Conservation (phyloP, 2,329 filamentous ascomycete species). For the Pseudogymnoascus sp. region DNA sequence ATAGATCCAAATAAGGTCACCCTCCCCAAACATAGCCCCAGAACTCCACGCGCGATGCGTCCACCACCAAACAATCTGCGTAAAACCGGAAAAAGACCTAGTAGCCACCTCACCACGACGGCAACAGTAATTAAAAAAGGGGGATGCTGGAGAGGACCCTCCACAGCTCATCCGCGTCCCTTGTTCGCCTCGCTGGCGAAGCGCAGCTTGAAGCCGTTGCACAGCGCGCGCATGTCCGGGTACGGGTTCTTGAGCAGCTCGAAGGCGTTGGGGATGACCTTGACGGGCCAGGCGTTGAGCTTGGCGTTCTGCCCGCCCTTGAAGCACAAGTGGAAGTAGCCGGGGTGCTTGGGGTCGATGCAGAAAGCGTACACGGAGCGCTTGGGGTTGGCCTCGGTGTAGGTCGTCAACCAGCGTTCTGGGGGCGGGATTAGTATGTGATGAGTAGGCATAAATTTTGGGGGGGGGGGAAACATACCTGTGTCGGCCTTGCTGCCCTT, state of each 20-base stretch:
- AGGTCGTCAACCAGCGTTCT: constrained; percentile 95
- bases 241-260: constrained; percentile 84
- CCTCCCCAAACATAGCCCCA: not conserved
- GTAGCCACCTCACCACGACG: not conserved
- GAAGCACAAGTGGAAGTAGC: constrained; percentile 94
- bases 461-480: constrained; percentile 44
- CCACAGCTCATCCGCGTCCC: not conserved
- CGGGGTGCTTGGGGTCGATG: constrained; percentile 82
- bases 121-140: not conserved
- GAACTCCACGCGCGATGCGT: not conserved
- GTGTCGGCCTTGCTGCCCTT: constrained; percentile 69
- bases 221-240: constrained; percentile 87
- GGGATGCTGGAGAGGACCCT: too few relatives aligned
- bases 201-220: constrained; percentile 82
- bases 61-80: not conserved
- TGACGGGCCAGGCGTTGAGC: constrained; percentile 74
- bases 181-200: constrained; percentile 21
- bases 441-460: not conserved
- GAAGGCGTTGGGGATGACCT: constrained; percentile 86
- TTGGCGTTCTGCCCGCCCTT: constrained; percentile 72
- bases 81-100: not conserved
- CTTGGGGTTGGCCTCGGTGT: constrained; percentile 91
- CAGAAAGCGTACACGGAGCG: constrained; percentile 94
- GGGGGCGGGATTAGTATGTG: constrained; percentile 15
- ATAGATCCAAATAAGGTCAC: not conserved